Evolutionary conservation across 2,329 filamentous ascomycete genomes (phyloP).

Genomic region (Myriosclerotinia scirpicola): DNA sequence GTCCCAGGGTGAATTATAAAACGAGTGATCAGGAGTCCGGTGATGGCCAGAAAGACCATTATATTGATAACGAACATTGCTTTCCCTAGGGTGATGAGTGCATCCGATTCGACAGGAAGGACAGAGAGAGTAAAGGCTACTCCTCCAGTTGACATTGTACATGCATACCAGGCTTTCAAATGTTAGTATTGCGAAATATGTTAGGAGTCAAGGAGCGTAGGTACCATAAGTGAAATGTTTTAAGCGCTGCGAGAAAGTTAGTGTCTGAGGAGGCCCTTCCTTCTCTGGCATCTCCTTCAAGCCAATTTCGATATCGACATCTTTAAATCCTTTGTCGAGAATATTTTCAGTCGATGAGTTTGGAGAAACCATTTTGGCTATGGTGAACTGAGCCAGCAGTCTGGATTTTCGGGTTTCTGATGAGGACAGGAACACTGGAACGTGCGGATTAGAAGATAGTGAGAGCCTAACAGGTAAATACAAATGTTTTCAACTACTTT

Average conservation of each 20-base stretch:
- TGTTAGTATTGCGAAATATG: constrained; percentile 31
- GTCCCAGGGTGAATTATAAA: constrained; percentile 61
- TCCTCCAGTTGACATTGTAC: constrained; percentile 74
- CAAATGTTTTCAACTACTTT: constrained; percentile 7
- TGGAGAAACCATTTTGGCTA: constrained; percentile 19
- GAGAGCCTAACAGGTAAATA: constrained; percentile 10
- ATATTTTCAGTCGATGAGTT: background rate
- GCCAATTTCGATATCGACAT: constrained; percentile 1
- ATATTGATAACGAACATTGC: constrained; percentile 70
- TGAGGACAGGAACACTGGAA: constrained; percentile 7
- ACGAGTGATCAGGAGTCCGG: constrained; percentile 54
- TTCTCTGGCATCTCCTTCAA: constrained; percentile 9
- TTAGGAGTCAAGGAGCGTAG: constrained; percentile 23
- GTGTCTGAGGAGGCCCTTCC: background rate
- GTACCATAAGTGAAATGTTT: constrained; percentile 24
- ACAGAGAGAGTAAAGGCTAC: constrained; percentile 63
- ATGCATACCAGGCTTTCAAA: constrained; percentile 61
- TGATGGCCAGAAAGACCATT: constrained; percentile 60
- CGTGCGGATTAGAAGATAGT: background rate
- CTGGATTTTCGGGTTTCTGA: background rate
- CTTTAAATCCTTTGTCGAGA: background rate
- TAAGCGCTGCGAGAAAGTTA: constrained; percentile 18
- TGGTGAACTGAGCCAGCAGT: constrained; percentile 24
- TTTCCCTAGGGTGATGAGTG: constrained; percentile 63
- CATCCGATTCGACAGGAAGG: constrained; percentile 54